Base-by-base conservation (phyloP, 2,329 filamentous ascomycete species). In the Chrysosporium keratinophilum region DNA sequence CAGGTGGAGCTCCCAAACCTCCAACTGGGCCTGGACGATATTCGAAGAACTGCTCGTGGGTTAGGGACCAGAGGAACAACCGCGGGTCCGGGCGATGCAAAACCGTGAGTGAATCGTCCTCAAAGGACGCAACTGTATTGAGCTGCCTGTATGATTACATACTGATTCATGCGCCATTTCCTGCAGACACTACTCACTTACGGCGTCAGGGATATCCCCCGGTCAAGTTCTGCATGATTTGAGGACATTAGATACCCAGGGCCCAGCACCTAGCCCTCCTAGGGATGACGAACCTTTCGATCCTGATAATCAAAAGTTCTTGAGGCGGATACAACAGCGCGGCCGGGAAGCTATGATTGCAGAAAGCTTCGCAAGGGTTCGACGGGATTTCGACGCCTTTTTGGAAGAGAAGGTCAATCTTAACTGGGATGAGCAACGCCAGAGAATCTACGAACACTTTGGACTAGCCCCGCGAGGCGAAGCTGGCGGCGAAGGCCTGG, bases 391-490 rank as follows among this genome's bases (percentile, higher is more conserved):
- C 67, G 90, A 98, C 67, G 80, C 81, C 57, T 97, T 95, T 67
- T 77, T 98, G 54, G 90, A 97, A 67, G 90, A 96, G 63, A 94
- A 95, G 65, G 83, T 97, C 48, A 88, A 89, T 31, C 84, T 95
- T 75, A 89, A 97, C 68, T 97, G 93, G 90, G 90, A 96, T 62
- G 84, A 86, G 14, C 91, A 97, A 72, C 84, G 91, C 58, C 88
- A 87, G 69, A 84, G 84, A 60, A 95, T 98, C 59, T 97, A 96
- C 70, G 84, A 95, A 64, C 93, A 98, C 70, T 97, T 98, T 68
- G 93, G 93, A 12, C 85, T 98, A 14, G 76, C 74, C 6, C 84
- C 82, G 50, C 67, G 70, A 51, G 63, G 63, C 20, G 57, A 61
- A 12, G 45, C 50, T 14, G 60, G 58, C 55, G 67, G 82, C 46